Conservation (phyloP, 192 early-diverging fungal species). For the Lobulomyces angularis region DNA sequence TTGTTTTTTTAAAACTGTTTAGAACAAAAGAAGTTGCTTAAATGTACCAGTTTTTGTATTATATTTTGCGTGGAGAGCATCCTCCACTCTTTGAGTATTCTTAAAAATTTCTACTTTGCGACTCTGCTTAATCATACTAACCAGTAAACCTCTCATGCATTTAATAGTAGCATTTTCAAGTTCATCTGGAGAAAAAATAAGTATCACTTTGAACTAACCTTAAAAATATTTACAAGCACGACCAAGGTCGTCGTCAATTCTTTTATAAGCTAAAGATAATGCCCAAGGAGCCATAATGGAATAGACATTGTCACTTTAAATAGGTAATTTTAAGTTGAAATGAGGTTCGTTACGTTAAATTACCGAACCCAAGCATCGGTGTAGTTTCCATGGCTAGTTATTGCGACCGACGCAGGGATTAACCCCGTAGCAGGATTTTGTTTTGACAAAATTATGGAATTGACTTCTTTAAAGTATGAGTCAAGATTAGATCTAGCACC, state of each 20-base stretch:
- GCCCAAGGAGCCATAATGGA: constrained; percentile 76
- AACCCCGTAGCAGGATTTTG: constrained; percentile 73
- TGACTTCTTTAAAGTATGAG: constrained; percentile 61
- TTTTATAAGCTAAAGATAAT: constrained; percentile 68
- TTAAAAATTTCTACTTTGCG: constrained; percentile 74
- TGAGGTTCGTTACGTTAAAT: constrained; percentile 1
- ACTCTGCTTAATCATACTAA: constrained; percentile 71
- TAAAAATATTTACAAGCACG: constrained; percentile 50
- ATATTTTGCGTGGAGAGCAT: constrained; percentile 75
- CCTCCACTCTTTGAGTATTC: constrained; percentile 54
- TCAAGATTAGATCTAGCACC: too few species aligned
- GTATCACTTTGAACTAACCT: constrained; percentile 1
- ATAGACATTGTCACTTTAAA: constrained; percentile 70
- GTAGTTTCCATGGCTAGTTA: constrained; percentile 78
- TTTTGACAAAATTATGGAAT: constrained; percentile 59
- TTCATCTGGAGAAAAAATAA: constrained; percentile 39
- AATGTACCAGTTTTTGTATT: constrained; percentile 1
- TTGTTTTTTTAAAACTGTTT: constrained; percentile 58
- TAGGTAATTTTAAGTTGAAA: neutral
- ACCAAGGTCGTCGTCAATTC: constrained; percentile 72
- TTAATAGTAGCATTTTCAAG: constrained; percentile 77
- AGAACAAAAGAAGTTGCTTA: constrained; percentile 1
- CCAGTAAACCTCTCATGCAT: constrained; percentile 71
- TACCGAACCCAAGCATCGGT: constrained; percentile 83
- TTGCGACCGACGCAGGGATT: constrained; percentile 76